Evolutionary conservation across 169 alveolate species (phyloP), one percentile per base, ranked within the genome.

Genomic region (Plasmodium relictum): DNA sequence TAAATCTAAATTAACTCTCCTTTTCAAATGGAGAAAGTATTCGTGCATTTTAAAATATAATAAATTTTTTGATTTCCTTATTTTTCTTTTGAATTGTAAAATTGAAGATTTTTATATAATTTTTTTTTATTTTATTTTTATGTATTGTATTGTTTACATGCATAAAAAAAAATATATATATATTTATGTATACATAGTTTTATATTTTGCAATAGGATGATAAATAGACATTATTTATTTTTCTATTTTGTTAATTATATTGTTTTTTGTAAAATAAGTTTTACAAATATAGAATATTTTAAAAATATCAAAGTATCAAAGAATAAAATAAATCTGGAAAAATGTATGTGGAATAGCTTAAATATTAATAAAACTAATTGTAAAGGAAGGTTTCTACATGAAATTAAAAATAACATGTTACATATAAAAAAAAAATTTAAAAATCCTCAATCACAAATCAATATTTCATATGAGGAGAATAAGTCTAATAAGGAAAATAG

Each of bases 161-260:
- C 20, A 50, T 50, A 9, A 5, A 50, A 10, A 48, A 10, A 50
- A 0, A 50, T 50, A 50, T 50, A 50, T 50, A 50, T 50, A 50
- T 50, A 50, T 50, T 7, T 50, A 52, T 52, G 14, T 16, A 54
- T 54, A 54, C 14, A 12, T 54, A 54, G 9, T 0, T 54, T 12
- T 54, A 0, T 54, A 54, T 54, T 6, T 54, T 14, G 22, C 22
- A 54, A 54, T 54, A 54, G 63, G 22, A 54, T 54, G 63, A 54
- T 16, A 54, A 54, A 54, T 54, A 54, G 63, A 54, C 63, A 54
- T 0, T 54, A 54, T 54, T 54, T 54, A 18, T 18, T 54, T 54
- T 54, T 18, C 37, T 54, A 54, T 54, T 6, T 54, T 16, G 1
- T 54, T 54, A 54, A 12, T 12, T 54, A 18, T 54, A 14, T 18